Percentiles rank a stretch among this genome's conserved stretches.
Conservation (phyloP, 441 rosid species). For the Croton laevigatus region DNA sequence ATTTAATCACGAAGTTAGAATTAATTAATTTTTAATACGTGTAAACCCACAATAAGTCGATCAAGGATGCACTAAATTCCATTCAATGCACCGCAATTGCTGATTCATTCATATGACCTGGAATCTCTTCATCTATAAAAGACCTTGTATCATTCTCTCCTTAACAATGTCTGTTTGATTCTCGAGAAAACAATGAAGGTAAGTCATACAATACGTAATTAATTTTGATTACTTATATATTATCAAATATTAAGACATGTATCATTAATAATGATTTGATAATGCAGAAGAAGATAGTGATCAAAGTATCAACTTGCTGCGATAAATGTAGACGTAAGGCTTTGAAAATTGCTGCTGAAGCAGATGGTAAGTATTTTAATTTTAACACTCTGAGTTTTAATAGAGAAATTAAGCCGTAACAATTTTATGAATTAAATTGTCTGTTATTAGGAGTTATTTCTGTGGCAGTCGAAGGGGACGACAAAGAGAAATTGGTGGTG, state of each 20-base stretch:
- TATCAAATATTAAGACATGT: not conserved
- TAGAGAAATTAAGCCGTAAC: no score
- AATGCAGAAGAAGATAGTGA: not conserved
- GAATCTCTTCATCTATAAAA: not conserved
- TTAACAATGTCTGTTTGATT: not conserved
- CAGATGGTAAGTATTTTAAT: not conserved
- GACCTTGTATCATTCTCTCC: no score
- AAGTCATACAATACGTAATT: no score
- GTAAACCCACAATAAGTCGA: not conserved
- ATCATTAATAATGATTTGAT: not conserved
- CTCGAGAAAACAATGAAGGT: not conserved
- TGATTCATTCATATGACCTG: no score
- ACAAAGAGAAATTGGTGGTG: conserved; percentile 6
- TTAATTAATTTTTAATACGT: not conserved
- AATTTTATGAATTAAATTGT: not conserved
- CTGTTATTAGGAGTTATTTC: not conserved
- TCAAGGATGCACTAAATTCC: no score
- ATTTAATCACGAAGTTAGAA: no score
- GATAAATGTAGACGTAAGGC: conserved; percentile 1
- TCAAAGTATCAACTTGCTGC: not conserved
- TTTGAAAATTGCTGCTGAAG: not conserved
- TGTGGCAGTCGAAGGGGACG: not conserved
- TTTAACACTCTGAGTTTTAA: no score
- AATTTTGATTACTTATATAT: not conserved
- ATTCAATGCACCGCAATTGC: no score